Percentiles rank a stretch among this genome's conserved stretches.
phyloP scores from a whole-genome alignment of 164 flowering plant species.

The Chimonanthus praecox region DNA sequence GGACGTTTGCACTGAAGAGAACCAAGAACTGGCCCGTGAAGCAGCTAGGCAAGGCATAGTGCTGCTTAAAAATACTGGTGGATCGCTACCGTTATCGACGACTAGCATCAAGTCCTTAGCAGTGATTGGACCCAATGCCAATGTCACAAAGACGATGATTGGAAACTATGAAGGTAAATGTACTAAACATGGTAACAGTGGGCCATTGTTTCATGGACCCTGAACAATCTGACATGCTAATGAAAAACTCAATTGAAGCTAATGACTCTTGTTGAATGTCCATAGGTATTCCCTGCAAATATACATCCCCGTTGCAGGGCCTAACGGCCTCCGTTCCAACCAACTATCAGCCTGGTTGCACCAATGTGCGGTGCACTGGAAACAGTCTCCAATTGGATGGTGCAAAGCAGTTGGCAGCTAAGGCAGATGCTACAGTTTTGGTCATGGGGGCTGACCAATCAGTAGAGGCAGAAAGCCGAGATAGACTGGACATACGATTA shows the following conservation, averaged over 20 bases:
- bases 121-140: constrained; percentile 91
- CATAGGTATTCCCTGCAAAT: constrained; percentile 81
- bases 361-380: constrained; percentile 43
- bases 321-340: constrained; percentile 44
- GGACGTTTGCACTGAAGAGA: constrained; percentile 60
- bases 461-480: constrained; percentile 65
- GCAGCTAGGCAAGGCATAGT: constrained; percentile 95
- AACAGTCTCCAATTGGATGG: constrained; percentile 37
- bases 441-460: constrained; percentile 77
- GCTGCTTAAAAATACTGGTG: constrained; percentile 60
- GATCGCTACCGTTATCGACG: constrained; percentile 60
- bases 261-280: not conserved
- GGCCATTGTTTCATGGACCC: not conserved
- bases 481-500: constrained; percentile 51
- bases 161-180: constrained; percentile 79
- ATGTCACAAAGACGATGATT: constrained; percentile 86
- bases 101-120: constrained; percentile 65
- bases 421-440: constrained; percentile 74
- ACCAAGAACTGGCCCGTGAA: constrained; percentile 73
- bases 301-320: constrained; percentile 80
- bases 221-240: not conserved
- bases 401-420: constrained; percentile 58
- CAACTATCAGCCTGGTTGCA: constrained; percentile 52
- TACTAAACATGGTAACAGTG: not conserved
- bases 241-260: not conserved